phyloP scores from a whole-genome alignment of 768 basidiomycete species.

The Boletus sp. region DNA sequence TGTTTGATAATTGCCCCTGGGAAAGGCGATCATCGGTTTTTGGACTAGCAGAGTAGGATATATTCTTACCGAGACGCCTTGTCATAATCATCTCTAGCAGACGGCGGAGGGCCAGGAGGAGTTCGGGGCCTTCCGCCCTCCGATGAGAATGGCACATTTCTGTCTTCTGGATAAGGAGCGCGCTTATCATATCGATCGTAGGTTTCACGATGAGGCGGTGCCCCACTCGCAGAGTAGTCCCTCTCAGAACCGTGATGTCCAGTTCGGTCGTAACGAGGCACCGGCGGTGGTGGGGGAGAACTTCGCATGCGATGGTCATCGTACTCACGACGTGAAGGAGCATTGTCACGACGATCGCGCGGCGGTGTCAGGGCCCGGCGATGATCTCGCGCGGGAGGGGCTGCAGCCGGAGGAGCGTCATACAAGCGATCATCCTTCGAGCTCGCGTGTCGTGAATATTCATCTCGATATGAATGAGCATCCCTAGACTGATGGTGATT shows the following conservation, averaged over 20 bases:
- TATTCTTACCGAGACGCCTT: constrained; percentile 53
- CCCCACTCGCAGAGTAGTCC: constrained; percentile 48
- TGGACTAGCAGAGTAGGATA: neutral
- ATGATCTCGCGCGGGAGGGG: constrained; percentile 51
- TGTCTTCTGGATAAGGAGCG: constrained; percentile 40
- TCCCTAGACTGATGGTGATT: constrained; percentile 39
- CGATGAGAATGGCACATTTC: constrained; percentile 42
- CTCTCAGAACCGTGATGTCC: constrained; percentile 31
- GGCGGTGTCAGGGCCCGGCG: constrained; percentile 61
- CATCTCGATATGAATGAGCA: constrained; percentile 49
- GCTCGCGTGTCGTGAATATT: constrained; percentile 45
- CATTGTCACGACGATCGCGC: constrained; percentile 64
- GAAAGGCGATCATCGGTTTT: neutral
- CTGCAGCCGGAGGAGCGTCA: constrained; percentile 40
- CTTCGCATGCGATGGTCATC: constrained; percentile 69
- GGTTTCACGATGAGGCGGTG: constrained; percentile 40
- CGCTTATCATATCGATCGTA: constrained; percentile 67
- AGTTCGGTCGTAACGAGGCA: constrained; percentile 56
- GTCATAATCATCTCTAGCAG: constrained; percentile 63
- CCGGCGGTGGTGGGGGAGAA: constrained; percentile 42
- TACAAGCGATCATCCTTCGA: constrained; percentile 60
- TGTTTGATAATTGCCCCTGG: constrained; percentile 16
- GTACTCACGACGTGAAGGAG: constrained; percentile 58
- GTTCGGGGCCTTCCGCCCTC: constrained; percentile 50
- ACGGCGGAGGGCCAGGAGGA: constrained; percentile 54